Evolutionary conservation across 106 monocot species (phyloP), one percentile per base, ranked within the genome.

Genomic region (Ottelia alismoides): DNA sequence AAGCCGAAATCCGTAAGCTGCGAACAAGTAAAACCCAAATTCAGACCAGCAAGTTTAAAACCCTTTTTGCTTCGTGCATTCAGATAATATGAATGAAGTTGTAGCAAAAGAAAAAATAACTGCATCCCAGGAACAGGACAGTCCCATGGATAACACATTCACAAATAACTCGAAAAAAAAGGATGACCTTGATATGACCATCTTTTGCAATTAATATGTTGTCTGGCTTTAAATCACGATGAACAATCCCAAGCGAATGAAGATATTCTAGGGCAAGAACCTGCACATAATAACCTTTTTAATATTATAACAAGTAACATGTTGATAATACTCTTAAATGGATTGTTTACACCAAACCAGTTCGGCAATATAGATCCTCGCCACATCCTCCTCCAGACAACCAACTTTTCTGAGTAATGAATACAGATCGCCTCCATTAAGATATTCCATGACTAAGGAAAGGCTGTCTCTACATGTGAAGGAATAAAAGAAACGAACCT

Each of bases 1-100:
- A 85, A 46, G 22, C 85, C 85, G 80, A 85, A 85, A 61, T 85
- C 85, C 61, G 85, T 85, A 51, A 85, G 76, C 85, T 85, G 85
- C 60, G 31, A 67, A 29, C 27, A 60, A n/a, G n/a, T n/a, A n/a
- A n/a, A n/a, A n/a, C n/a, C n/a, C n/a, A n/a, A n/a, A n/a, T n/a
- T n/a, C n/a, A n/a, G n/a, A n/a, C n/a, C n/a, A n/a, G n/a, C n/a
- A n/a, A n/a, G n/a, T n/a, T n/a, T n/a, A n/a, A n/a, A n/a, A n/a
- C n/a, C n/a, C n/a, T n/a, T n/a, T n/a, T n/a, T n/a, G n/a, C n/a
- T n/a, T n/a, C n/a, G n/a, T n/a, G n/a, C n/a, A n/a, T n/a, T n/a
- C n/a, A n/a, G n/a, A n/a, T n/a, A n/a, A n/a, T n/a, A n/a, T n/a
- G n/a, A n/a, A n/a, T n/a, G n/a, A n/a, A n/a, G n/a, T n/a, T n/a